Evolutionary conservation across 2,329 filamentous ascomycete species (phyloP), one percentile per base, ranked within the genome.

Genomic region (Beauveria caledonica): DNA sequence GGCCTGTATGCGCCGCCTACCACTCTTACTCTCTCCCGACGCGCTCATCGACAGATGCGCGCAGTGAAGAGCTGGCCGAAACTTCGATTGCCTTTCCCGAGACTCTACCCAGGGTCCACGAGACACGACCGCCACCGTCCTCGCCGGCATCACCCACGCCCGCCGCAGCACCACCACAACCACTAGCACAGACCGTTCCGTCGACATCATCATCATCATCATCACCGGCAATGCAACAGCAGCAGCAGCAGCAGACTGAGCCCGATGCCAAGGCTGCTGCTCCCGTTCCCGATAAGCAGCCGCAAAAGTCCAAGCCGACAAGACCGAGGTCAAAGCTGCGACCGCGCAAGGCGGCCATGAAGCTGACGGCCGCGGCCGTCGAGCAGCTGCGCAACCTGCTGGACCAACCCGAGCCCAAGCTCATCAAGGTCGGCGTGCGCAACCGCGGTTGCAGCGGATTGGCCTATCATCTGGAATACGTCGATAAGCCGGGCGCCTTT

Each of bases 391-490:
- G 85, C 61, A 80, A 82, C 19, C 76, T 99, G 42, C 82, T 97
- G 7, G 85, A 92, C 63, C 87, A 92, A 68, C 94, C 94, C 0
- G 86, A 94, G 27, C 92, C 92, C 2, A 96, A 96, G 76, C 81
- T 96, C 65, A 96, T 99, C 72, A 87, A 94, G 68, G 90, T 99
- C 6, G 92, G 94, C 13, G 94, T 97, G 63, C 91, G 88, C 73
- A 97, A 96, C 74, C 84, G 91, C 65, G 94, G 94, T 10, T 99
- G 94, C 75, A 97, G 92, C 57, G 94, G 94, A 17, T 78, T 97
- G 66, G 88, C 92, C 36, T 99, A 99, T 72, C 86, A 97, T 70
- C 79, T 99, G 29, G 92, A 97, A 75, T 99, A 93, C 68, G 93
- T 97, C 54, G 92, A 97, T 68, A 92, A 92, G 79, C 84, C 93